Evolutionary conservation across 805 yeast species (phyloP).

Genomic region (Clavispora santaluciae): DNA sequence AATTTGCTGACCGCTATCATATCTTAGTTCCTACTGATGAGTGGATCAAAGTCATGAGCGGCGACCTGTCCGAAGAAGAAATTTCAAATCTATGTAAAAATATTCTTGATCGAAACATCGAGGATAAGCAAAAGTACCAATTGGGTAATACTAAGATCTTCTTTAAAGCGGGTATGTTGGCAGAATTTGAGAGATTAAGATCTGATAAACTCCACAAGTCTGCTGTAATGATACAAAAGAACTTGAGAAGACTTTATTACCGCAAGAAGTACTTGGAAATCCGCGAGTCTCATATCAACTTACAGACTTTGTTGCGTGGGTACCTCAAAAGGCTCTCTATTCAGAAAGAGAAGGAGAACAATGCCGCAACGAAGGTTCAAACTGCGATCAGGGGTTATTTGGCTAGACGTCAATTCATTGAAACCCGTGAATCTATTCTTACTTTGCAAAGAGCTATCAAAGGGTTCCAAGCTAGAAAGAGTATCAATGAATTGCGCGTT

Average conservation of each 20-base stretch:
- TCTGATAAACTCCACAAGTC: conserved; percentile 71
- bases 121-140: conserved; percentile 70
- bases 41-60: conserved; percentile 58
- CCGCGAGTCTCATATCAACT: conserved; percentile 45
- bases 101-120: conserved; percentile 61
- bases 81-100: conserved; percentile 62
- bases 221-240: conserved; percentile 82
- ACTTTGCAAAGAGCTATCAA: conserved; percentile 45
- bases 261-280: conserved; percentile 57
- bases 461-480: conserved; percentile 52
- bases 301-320: conserved; percentile 68
- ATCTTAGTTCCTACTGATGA: conserved; percentile 68
- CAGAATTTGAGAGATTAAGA: conserved; percentile 81
- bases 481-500: conserved; percentile 45
- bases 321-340: conserved; percentile 50
- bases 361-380: conserved; percentile 70
- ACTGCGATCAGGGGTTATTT: conserved; percentile 53
- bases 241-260: conserved; percentile 59
- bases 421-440: conserved; percentile 34
- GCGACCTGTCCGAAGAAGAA: conserved; percentile 47
- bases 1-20: conserved; percentile 86
- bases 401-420: conserved; percentile 37
- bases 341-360: conserved; percentile 48
- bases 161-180: conserved; percentile 95
- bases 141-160: conserved; percentile 91